Conservation (phyloP, 2,329 filamentous ascomycete genomes). For the Xylaria sp. region DNA sequence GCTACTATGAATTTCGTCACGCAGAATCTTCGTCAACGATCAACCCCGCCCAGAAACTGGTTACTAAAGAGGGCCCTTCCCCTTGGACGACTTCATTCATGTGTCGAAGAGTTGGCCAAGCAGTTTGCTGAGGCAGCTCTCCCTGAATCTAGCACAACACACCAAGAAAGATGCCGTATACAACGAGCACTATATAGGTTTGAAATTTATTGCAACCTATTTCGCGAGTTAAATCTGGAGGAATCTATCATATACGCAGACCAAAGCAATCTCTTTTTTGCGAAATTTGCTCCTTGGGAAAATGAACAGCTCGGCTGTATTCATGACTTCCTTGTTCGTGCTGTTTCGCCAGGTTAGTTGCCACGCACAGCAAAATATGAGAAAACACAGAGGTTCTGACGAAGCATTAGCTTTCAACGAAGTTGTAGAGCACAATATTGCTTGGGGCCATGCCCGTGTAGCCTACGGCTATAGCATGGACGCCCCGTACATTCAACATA, state of each 20-base stretch:
- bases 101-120: conserved; percentile 7
- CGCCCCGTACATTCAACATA: neutral
- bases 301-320: neutral
- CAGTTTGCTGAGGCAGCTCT: neutral
- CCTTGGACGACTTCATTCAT: conserved; percentile 5
- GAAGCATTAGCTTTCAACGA: neutral
- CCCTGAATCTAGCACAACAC: neutral
- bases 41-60: neutral
- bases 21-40: neutral
- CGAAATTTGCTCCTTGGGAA: neutral
- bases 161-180: conserved; percentile 14
- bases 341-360: neutral
- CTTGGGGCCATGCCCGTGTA: neutral
- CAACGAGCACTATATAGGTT: conserved; percentile 20
- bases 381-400: neutral
- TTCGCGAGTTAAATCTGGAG: neutral
- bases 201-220: conserved; percentile 18
- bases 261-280: neutral
- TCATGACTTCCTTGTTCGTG: neutral
- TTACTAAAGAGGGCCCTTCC: conserved; percentile 8
- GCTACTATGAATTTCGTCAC: neutral
- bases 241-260: neutral
- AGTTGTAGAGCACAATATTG: neutral
- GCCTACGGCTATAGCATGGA: neutral
- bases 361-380: neutral